Evolutionary conservation across 2,329 filamentous ascomycete genomes (phyloP), one percentile per base, ranked within the genome.

Genomic region (Exophiala viscosa): DNA sequence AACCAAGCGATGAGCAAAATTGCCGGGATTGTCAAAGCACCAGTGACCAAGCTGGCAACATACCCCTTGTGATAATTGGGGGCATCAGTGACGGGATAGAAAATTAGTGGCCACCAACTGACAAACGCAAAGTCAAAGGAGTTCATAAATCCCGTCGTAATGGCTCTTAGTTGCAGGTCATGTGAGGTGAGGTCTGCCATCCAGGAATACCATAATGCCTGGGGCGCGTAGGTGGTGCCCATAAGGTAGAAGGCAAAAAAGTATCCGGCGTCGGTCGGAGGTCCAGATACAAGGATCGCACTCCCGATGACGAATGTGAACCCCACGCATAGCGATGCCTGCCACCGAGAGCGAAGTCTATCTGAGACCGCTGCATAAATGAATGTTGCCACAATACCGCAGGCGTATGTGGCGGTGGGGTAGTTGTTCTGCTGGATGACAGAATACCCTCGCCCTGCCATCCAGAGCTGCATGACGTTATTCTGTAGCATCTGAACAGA

Each of bases 151-250:
- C 67, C 68, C 10, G 70, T 60, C 1, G 65, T 67, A 46, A 69
- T 58, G 15, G 66, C 67, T 14, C 69, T 60, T 7, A 71, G 62
- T 48, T 71, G 69, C 36, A 61, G 58, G 55, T 71, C 69, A 4
- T 64, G 64, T 1, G 63, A 52, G 40, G 48, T 51, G 13, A 51
- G 40, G 40, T 76, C 73, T 0, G 72, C 72, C 70, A 75, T 73
- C 73, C 73, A 76, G 0, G 70, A 69, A 55, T 75, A 75, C 73
- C 73, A 76, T 14, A 76, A 61, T 3, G 73, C 73, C 50, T 76
- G 73, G 1, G 73, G 73, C 1, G 73, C 73, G 48, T 71, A 76
- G 0, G 71, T 74, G 0, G 73, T 74, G 2, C 73, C 73, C 2
- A 75, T 65, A 1, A 74, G 58, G 55, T 74, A 75, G 52, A 74